Evolutionary conservation across 805 yeast species (phyloP).

Genomic region (Yarrowia porcina): DNA sequence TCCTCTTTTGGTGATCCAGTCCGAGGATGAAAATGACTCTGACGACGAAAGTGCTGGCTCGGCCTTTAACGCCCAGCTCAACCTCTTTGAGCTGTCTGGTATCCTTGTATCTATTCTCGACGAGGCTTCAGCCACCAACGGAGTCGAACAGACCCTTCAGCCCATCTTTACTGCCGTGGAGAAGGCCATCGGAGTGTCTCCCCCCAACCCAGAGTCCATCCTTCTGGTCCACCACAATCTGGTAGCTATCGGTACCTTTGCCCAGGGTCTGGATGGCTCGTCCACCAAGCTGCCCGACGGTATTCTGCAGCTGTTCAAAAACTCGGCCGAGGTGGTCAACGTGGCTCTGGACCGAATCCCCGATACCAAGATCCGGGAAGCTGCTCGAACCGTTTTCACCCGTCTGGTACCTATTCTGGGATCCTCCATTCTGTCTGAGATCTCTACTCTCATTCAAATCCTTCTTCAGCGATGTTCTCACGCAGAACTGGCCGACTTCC

Average conservation of each 20-base stretch:
- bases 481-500: constrained; percentile 72
- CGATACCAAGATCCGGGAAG: constrained; percentile 68
- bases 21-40: constrained; percentile 43
- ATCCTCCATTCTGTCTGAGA: constrained; percentile 47
- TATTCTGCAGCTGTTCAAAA: constrained; percentile 50
- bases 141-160: constrained; percentile 64
- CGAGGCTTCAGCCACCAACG: constrained; percentile 42
- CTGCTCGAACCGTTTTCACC: constrained; percentile 82
- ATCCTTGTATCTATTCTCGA: constrained; percentile 55
- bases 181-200: constrained; percentile 46
- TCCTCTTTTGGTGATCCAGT: constrained; percentile 58
- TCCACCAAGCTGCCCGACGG: not conserved
- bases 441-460: constrained; percentile 69
- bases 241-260: constrained; percentile 85
- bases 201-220: constrained; percentile 37
- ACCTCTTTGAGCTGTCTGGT: constrained; percentile 84
- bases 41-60: constrained; percentile 47
- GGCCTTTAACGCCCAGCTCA: constrained; percentile 71
- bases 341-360: constrained; percentile 78
- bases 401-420: constrained; percentile 76
- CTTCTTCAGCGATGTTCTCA: constrained; percentile 59
- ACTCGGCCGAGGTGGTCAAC: constrained; percentile 75
- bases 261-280: constrained; percentile 71
- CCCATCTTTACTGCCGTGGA: constrained; percentile 75
- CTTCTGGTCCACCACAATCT: constrained; percentile 69